phyloP scores from a whole-genome alignment of 2,329 filamentous ascomycete genomes.

The Aurifilum marmelostoma region DNA sequence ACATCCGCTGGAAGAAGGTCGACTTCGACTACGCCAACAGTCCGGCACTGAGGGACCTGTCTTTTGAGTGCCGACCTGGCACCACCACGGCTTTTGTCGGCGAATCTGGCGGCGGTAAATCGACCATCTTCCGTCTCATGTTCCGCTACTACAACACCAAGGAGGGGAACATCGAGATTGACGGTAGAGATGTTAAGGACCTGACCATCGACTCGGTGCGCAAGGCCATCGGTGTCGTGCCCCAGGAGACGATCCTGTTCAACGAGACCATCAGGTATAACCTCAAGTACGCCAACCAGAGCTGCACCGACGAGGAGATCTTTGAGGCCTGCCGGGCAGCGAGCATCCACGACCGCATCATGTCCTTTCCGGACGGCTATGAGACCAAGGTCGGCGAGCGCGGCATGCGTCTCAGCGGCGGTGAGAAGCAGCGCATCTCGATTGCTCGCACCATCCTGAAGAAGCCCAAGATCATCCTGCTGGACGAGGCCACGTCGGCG shows the following conservation, averaged over 20 bases:
- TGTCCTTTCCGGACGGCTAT: constrained; percentile 57
- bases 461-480: constrained; percentile 68
- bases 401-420: constrained; percentile 59
- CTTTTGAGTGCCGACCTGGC: constrained; percentile 83
- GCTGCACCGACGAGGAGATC: constrained; percentile 53
- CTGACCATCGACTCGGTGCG: constrained; percentile 93
- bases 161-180: constrained; percentile 79
- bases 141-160: constrained; percentile 94
- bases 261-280: constrained; percentile 61
- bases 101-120: constrained; percentile 96
- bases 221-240: constrained; percentile 90
- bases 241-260: constrained; percentile 82
- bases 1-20: constrained; percentile 86
- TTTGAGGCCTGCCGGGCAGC: constrained; percentile 55
- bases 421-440: constrained; percentile 62
- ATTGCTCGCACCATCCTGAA: constrained; percentile 70
- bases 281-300: constrained; percentile 54
- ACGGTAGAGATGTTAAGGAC: constrained; percentile 81
- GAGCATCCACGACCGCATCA: constrained; percentile 58
- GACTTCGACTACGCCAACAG: constrained; percentile 92
- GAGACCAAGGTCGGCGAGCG: constrained; percentile 57
- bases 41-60: constrained; percentile 80
- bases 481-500: constrained; percentile 74
- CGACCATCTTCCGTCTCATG: constrained; percentile 91
- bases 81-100: constrained; percentile 96